Percentiles rank a stretch among this genome's conserved stretches.
These are phyloP conservation scores for Circinella minor DNA, from an alignment of 371 early-diverging fungal species.

Conservation along the genomic window DNA sequence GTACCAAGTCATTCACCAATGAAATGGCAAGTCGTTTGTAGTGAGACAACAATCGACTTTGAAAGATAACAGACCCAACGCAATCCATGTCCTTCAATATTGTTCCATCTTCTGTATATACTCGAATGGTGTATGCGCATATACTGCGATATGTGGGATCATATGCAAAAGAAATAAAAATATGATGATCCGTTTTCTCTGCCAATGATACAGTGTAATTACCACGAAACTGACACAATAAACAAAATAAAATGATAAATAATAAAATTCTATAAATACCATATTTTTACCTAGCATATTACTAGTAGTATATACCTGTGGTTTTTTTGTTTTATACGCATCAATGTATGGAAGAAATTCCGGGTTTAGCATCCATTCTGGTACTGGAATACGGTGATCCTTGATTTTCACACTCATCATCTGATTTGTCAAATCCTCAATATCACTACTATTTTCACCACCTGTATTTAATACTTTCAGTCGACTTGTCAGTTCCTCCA, in stretches of 20 bases:
- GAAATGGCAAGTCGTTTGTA: neutral
- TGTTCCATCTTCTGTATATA: constrained; percentile 8
- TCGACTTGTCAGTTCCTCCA: neutral
- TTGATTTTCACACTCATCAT: constrained; percentile 14
- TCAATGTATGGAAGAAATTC: constrained; percentile 12
- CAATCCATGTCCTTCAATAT: neutral
- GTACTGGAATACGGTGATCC: neutral
- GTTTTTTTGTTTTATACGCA: constrained; percentile 28
- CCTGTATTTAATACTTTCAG: constrained; percentile 11
- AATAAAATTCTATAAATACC: too few relatives aligned
- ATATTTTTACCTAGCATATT: too few relatives aligned
- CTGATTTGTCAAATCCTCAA: constrained; percentile 45
- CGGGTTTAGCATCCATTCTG: neutral
- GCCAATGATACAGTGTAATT: constrained; percentile 29
- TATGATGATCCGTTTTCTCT: constrained; percentile 26
- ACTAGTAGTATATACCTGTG: constrained; percentile 22
- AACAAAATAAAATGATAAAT: neutral
- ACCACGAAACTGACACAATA: constrained; percentile 31
- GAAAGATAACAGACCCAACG: neutral
- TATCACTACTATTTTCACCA: constrained; percentile 23
- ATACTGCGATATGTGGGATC: constrained; percentile 27
- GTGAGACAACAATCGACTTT: neutral
- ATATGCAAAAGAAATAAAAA: constrained; percentile 30
- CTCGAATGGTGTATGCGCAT: constrained; percentile 30
- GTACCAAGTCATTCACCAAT: constrained; percentile 1